phyloP scores from a whole-genome alignment of 768 basidiomycete genomes.

The Russula earlei region DNA sequence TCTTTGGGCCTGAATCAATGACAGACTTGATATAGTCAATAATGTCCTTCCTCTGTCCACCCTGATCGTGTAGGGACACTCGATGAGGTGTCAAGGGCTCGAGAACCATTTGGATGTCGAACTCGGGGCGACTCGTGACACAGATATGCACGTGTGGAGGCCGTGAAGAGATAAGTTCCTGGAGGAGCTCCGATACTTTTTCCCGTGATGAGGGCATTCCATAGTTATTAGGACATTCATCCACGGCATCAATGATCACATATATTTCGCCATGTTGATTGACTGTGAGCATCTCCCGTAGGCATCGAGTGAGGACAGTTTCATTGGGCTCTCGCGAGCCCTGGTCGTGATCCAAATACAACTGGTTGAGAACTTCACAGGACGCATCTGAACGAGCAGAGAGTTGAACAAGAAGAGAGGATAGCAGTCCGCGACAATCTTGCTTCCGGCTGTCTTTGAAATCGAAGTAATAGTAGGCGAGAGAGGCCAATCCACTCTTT shows the following conservation, averaged over 20 bases:
- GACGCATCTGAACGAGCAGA: neutral
- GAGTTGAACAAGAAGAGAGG: neutral
- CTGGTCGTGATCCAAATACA: neutral
- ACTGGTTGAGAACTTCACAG: neutral
- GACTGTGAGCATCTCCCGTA: neutral
- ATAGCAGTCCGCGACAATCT: neutral
- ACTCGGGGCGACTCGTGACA: neutral
- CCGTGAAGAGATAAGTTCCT: neutral
- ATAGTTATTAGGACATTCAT: neutral
- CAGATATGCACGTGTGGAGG: neutral
- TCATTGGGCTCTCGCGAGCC: neutral
- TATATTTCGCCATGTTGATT: neutral
- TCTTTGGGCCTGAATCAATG: neutral
- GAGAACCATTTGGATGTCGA: neutral
- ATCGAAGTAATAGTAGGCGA: neutral
- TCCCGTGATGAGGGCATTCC: neutral
- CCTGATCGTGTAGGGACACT: neutral
- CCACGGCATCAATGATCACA: neutral
- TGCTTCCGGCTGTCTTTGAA: neutral
- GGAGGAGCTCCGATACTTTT: neutral
- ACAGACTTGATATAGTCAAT: neutral
- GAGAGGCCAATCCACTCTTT: neutral
- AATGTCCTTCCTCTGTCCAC: neutral
- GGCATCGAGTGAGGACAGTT: neutral
- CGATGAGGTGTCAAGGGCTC: neutral